These are phyloP conservation scores for Excoecaria cochinchinensis DNA, from an alignment of 345 rosid species.

Conservation along the genomic window DNA sequence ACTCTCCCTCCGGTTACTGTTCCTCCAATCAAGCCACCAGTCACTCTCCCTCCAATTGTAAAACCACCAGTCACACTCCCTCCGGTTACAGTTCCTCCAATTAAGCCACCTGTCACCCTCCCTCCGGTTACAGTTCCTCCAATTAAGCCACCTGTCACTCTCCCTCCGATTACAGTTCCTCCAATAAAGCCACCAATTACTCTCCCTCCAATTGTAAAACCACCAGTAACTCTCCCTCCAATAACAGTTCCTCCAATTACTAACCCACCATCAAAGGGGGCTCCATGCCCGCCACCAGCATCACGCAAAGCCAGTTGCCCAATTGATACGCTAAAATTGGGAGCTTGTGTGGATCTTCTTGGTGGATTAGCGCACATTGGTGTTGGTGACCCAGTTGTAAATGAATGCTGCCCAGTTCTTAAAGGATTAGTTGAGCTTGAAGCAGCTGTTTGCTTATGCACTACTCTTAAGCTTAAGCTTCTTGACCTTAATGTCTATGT, in stretches of 20 bases:
- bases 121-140: constrained; percentile 25
- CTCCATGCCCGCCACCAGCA: constrained; percentile 42
- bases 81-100: constrained; percentile 13
- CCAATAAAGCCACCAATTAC: background rate
- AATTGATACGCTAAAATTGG: constrained; percentile 72
- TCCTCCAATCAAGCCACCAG: constrained; percentile 26
- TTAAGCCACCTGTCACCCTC: background rate
- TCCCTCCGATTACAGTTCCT: constrained; percentile 10
- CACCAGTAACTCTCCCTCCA: background rate
- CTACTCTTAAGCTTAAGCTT: constrained; percentile 79
- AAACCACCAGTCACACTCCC: constrained; percentile 24
- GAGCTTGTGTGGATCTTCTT: constrained; percentile 87
- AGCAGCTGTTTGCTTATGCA: constrained; percentile 92
- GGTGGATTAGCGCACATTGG: constrained; percentile 85
- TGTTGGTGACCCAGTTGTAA: constrained; percentile 71
- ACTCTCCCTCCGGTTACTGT: constrained; percentile 21
- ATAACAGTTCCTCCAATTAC: background rate
- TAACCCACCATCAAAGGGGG: constrained; percentile 18
- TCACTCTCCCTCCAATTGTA: constrained; percentile 24
- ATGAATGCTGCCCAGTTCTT: constrained; percentile 81
- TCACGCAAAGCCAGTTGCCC: constrained; percentile 55
- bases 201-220: constrained; percentile 20
- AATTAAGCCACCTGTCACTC: background rate
- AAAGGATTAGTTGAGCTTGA: constrained; percentile 73
- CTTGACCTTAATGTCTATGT: constrained; percentile 78